phyloP scores from a whole-genome alignment of 1,284 basidiomycete genomes.

The Malassezia furfur region DNA sequence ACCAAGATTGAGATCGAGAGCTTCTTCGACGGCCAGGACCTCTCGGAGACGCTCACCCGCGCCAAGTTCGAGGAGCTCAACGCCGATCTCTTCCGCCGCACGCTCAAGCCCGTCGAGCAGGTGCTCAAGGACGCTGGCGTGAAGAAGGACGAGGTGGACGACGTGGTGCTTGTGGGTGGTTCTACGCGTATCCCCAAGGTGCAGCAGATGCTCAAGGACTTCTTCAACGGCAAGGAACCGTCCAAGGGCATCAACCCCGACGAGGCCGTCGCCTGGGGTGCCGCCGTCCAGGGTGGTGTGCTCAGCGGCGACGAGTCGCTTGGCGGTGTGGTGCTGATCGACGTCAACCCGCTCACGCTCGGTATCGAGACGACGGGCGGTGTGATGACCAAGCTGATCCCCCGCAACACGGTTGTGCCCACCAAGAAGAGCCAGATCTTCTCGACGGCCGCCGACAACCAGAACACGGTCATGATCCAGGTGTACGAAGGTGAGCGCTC shows the following conservation, averaged over 20 bases:
- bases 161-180: conserved; percentile 82
- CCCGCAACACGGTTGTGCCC: conserved; percentile 93
- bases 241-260: conserved; percentile 91
- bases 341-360: conserved; percentile 84
- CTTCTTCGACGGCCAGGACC: conserved; percentile 91
- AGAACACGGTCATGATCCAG: conserved; percentile 55
- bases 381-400: conserved; percentile 93
- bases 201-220: conserved; percentile 88
- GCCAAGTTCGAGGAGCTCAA: conserved; percentile 99
- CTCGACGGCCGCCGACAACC: conserved; percentile 57
- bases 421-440: conserved; percentile 98
- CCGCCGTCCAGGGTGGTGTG: conserved; percentile 94
- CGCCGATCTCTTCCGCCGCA: conserved; percentile 97
- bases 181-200: conserved; percentile 98
- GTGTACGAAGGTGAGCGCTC: conserved; percentile 92
- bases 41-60: conserved; percentile 88
- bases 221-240: conserved; percentile 78
- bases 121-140: conserved; percentile 94
- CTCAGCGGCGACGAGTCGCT: conserved; percentile 74
- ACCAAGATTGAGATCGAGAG: conserved; percentile 66
- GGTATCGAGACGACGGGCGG: conserved; percentile 98
- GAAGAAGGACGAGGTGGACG: conserved; percentile 93
- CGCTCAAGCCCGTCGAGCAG: conserved; percentile 98
- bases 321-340: conserved; percentile 79
- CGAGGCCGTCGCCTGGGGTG: conserved; percentile 68